phyloP scores from a whole-genome alignment of 306 rosid species.

The Trifolium dubium region DNA sequence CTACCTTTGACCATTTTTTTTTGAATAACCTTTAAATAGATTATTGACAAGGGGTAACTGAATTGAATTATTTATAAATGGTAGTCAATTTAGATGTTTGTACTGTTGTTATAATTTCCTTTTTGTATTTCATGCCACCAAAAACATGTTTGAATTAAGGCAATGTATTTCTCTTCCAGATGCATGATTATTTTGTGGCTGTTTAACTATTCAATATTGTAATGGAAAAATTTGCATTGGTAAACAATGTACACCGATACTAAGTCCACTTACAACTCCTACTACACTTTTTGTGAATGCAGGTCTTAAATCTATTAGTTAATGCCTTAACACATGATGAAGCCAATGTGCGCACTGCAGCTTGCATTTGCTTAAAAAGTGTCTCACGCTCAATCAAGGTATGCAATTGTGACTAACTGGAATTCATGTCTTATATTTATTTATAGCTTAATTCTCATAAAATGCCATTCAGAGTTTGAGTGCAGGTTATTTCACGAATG shows the following conservation, averaged over 20 bases:
- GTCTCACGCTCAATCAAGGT: slow-evolving; percentile 95
- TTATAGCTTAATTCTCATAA: slow-evolving; percentile 46
- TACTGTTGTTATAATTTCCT: slow-evolving; percentile 11
- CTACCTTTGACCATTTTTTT: no score
- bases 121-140: slow-evolving; percentile 1
- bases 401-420: slow-evolving; percentile 41
- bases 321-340: slow-evolving; percentile 74
- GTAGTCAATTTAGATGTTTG: not conserved
- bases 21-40: no score
- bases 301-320: slow-evolving; percentile 66
- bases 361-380: slow-evolving; percentile 90
- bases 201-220: slow-evolving; percentile 30
- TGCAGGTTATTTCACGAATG: slow-evolving; percentile 90
- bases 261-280: slow-evolving; percentile 33
- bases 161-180: slow-evolving; percentile 26
- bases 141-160: slow-evolving; percentile 25
- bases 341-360: slow-evolving; percentile 72
- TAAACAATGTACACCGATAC: slow-evolving; percentile 24
- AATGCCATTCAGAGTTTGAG: slow-evolving; percentile 77
- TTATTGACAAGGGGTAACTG: no score
- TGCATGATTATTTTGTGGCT: slow-evolving; percentile 27
- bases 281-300: slow-evolving; percentile 34
- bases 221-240: slow-evolving; percentile 30
- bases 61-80: no score
- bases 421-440: slow-evolving; percentile 36